Evolutionary conservation across 1,284 basidiomycete genomes (phyloP), one percentile per base, ranked within the genome.

Genomic region (Fistulinella cinereoalba): DNA sequence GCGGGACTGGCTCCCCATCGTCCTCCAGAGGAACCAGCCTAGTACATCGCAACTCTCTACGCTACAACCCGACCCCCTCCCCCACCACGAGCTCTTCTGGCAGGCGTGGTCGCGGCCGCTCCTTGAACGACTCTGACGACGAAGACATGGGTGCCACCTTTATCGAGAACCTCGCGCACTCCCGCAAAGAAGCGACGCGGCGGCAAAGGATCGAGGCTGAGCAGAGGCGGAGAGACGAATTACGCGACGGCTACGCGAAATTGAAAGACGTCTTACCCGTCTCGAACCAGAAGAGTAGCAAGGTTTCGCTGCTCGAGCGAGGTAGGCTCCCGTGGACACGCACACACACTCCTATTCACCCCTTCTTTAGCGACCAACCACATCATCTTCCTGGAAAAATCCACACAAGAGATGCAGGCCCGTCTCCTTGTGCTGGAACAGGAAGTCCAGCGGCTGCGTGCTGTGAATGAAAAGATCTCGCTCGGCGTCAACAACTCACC

Each of bases 211-310:
- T 89, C 51, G 86, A 89, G 70, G 87, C 87, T n/a, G 85, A 88
- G 65, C 88, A 94, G 71, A 74, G 88, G 44, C 77, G 92, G 49
- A 77, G 91, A 54, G 88, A 93, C 65, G 90, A 92, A 69, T 76
- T 93, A 48, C 77, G 90, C 52, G 88, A 92, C 58, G 92, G 90
- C 18, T 94, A 93, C 68, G 83, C 86, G 29, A 82, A 86, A 60
- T 73, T 94, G 61, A 92, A 91, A 69, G 88, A 90, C 51, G 86
- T 86, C 22, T 74, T 94, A 6, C 91, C 91, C 2, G 76, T 83
- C 38, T 88, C 87, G 13, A 91, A 88, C 67, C 89, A 92, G 73
- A 89, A 92, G 70, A 84, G 83, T 62, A 90, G 86, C 72, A 94
- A 94, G 66, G 85, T 90, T n/a, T 87, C 83, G 24, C 69, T 93